phyloP scores from a whole-genome alignment of 176 grass and related monocot genomes.

The Pharus latifolius region DNA sequence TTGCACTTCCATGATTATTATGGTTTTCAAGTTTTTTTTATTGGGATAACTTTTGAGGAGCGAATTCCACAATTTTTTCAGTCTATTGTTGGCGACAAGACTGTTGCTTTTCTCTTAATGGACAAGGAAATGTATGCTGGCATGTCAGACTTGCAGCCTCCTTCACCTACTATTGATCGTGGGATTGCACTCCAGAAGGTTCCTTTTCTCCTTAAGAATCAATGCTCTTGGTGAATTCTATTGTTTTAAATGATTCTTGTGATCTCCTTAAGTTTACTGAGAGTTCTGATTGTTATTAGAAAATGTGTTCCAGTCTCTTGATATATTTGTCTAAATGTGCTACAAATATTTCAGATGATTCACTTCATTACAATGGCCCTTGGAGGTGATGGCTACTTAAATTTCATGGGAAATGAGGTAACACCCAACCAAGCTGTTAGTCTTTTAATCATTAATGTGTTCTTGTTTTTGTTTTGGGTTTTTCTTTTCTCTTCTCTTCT shows the following conservation, averaged over 20 bases:
- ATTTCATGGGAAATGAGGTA: conserved; percentile 99
- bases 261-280: not conserved
- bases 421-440: not conserved
- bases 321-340: conserved; percentile 1
- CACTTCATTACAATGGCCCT: conserved; percentile 93
- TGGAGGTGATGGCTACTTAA: conserved; percentile 95
- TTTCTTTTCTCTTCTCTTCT: no score
- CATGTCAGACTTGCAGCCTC: conserved; percentile 93
- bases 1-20: not conserved
- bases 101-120: conserved; percentile 86
- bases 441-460: not conserved
- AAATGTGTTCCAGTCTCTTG: not conserved
- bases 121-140: conserved; percentile 97
- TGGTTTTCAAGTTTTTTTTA: not conserved
- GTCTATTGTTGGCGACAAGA: conserved; percentile 98
- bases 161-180: conserved; percentile 64
- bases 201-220: not conserved
- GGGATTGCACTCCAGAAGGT: conserved; percentile 95
- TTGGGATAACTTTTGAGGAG: not conserved
- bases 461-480: not conserved
- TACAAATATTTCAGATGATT: conserved; percentile 68
- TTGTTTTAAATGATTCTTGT: conserved; percentile 5
- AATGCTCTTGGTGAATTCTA: not conserved
- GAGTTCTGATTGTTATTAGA: not conserved
- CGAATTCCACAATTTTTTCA: conserved; percentile 19